Base-by-base conservation (phyloP, 1,284 basidiomycete species). In the Malassezia pachydermatis region DNA sequence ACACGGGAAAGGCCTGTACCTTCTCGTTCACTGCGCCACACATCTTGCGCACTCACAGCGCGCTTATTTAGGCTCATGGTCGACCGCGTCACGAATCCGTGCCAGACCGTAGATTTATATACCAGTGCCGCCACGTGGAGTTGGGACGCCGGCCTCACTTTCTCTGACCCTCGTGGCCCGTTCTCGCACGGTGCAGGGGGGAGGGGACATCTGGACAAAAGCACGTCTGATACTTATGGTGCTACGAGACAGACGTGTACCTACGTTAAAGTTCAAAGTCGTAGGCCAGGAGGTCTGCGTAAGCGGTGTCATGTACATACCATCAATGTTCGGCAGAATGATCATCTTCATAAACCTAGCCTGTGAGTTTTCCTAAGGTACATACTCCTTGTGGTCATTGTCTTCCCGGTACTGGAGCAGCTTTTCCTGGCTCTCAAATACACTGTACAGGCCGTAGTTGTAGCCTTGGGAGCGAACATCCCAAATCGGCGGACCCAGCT, bases 361-460 rank as follows among this genome's bases (percentile, higher is more conserved):
- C 8, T 35, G 38, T 20, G 45, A 45, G 37, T 25, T 22, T 41
- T 43, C 44, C 44, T 33, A 45, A 28, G 5, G 16, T 16, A 65
- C 63, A 46, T 45, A 65, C 63, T 63, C 58, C n/a, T 54, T 56
- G 54, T 65, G 63, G 34, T 63, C 63, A n/a, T 59, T 58, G 30
- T 65, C 63, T 23, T 62, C 63, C 29, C 58, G 55, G 48, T 65
- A 65, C 10, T 53, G 54, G 50, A 60, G 59, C 30, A 63, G 61
- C 36, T 58, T 58, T 29, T 59, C 57, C 10, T 52, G 48, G 22
- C 52, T 54, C 19, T 47, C 57, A 45, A 65, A 65, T 4, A 56
- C 51, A 9, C 54, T 50, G 56, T 65, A 65, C 13, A 65, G 57
- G 29, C 63, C 63, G 51, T 54, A 65, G 50, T 65, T 62, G 53